Base-by-base conservation (phyloP, 176 grass and related monocot genomes). In the Phragmites australis region DNA sequence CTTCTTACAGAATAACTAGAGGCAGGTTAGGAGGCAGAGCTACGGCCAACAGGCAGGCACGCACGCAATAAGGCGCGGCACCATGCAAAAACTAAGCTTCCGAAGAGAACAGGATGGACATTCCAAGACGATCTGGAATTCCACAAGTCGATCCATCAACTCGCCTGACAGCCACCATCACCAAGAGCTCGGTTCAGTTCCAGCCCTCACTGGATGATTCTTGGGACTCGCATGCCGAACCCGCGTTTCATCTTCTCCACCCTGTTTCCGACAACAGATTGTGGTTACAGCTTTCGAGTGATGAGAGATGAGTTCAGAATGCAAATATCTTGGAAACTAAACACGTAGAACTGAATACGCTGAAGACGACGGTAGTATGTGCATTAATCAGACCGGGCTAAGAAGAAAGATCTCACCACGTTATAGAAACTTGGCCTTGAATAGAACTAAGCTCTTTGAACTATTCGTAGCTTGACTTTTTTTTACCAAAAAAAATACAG, bases 221-320 rank as follows among this genome's bases (percentile, higher is more conserved):
- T 90, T 15, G 93, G 96, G 25, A 75, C 79, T 27, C 93, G 79
- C 97, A 99, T 99, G 1, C 97, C 97, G 18, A 96, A 99, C 18
- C 97, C 97, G 1, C 75, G 88, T 76, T 94, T 95, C 88, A 93
- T 89, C 44, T 93, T 99, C 93, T 99, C 97, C 1, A 99, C 82
- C 8, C 97, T 99, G 90, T 72, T 61, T 29, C 48, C 19, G 13
- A 53, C 9, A 75, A 41, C 1, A 7, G 55, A 25, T 8, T 41
- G 12, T 8, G 2, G 6, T 41, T 41, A 42, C n/a, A 26, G 13
- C 11, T 72, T 52, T 34, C 0, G 10, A n/a, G 19, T 9, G 17
- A 56, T 5, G 15, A 56, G 25, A 56, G 32, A 64, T 25, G 12
- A 11, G 60, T 37, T 65, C 14, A 21, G 7, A 18, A 9, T 37